Conservation (phyloP, 768 basidiomycete species). For the Coprinopsis sp. region DNA sequence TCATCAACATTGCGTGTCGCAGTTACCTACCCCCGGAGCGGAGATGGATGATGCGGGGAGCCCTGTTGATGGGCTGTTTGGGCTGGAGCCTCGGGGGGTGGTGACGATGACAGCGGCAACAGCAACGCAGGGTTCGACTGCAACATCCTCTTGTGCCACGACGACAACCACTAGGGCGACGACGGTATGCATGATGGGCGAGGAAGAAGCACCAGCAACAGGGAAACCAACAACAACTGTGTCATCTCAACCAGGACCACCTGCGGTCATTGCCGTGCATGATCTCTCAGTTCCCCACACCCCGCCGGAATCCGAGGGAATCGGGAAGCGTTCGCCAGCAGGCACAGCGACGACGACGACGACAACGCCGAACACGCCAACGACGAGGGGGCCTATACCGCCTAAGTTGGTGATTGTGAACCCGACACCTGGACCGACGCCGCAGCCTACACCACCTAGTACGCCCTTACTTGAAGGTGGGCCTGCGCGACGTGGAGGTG, state of each 20-base stretch:
- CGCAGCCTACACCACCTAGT: slow-evolving; percentile 74
- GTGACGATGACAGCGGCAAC: background rate
- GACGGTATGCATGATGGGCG: too few species aligned
- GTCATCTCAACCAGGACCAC: too few species aligned
- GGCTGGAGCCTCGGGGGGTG: background rate
- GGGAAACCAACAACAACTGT: too few species aligned
- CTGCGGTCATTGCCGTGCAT: too few species aligned
- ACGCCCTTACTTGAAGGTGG: slow-evolving; percentile 44
- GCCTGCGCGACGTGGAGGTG: background rate
- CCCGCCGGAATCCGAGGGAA: too few species aligned
- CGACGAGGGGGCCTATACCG: slow-evolving; percentile 19
- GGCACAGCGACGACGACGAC: slow-evolving; percentile 7
- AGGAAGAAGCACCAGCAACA: too few species aligned
- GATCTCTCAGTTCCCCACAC: too few species aligned
- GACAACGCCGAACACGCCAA: slow-evolving; percentile 13
- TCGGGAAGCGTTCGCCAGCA: background rate
- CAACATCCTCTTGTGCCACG: too few species aligned
- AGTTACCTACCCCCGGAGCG: slow-evolving; percentile 22
- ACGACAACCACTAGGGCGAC: too few species aligned
- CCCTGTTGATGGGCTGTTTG: background rate
- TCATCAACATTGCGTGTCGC: slow-evolving; percentile 15
- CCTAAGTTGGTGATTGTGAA: slow-evolving; percentile 67
- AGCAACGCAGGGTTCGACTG: too few species aligned
- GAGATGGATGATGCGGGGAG: slow-evolving; percentile 12
- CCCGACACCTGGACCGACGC: slow-evolving; percentile 73